Percentiles rank a stretch among this genome's conserved stretches.
Evolutionary conservation across 2,329 filamentous ascomycete species (phyloP).

Genomic region (Alternaria ethzedia): DNA sequence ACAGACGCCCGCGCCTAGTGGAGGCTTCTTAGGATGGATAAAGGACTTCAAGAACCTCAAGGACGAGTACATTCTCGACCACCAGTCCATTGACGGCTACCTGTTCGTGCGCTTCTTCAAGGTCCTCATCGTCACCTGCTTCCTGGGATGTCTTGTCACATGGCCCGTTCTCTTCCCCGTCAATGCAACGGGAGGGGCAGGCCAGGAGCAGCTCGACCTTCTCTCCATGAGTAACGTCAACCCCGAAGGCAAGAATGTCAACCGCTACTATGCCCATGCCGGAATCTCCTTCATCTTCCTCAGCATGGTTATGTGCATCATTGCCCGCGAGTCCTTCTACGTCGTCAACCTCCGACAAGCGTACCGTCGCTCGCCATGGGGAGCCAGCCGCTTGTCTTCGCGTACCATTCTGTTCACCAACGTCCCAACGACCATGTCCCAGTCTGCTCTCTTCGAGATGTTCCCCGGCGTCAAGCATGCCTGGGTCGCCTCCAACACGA

Average conservation of each 20-base stretch:
- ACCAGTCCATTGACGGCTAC: constrained; percentile 58
- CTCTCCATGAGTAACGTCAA: constrained; percentile 49
- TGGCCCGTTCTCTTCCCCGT: constrained; percentile 57
- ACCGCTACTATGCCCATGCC: constrained; percentile 55
- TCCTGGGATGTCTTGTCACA: constrained; percentile 52
- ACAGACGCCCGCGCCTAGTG: constrained; percentile 54
- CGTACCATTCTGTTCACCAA: constrained; percentile 57
- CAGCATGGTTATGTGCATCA: constrained; percentile 51
- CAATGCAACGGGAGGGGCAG: constrained; percentile 52
- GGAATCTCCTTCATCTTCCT: constrained; percentile 53
- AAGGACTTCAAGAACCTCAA: constrained; percentile 52
- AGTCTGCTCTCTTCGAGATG: constrained; percentile 49
- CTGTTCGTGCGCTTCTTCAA: constrained; percentile 57
- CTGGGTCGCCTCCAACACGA: constrained; percentile 56
- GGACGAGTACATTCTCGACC: constrained; percentile 55
- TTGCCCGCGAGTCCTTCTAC: constrained; percentile 55
- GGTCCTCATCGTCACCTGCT: constrained; percentile 50
- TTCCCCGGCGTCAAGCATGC: constrained; percentile 51
- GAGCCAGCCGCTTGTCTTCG: constrained; percentile 54
- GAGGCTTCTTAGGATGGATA: constrained; percentile 62
- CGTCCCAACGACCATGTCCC: constrained; percentile 51
- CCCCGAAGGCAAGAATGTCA: constrained; percentile 36
- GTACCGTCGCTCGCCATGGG: constrained; percentile 53
- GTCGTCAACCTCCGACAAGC: constrained; percentile 58
- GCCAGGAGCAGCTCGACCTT: constrained; percentile 46